These are phyloP conservation scores for Datisca glomerata DNA, from an alignment of 306 rosid species.

Conservation along the genomic window DNA sequence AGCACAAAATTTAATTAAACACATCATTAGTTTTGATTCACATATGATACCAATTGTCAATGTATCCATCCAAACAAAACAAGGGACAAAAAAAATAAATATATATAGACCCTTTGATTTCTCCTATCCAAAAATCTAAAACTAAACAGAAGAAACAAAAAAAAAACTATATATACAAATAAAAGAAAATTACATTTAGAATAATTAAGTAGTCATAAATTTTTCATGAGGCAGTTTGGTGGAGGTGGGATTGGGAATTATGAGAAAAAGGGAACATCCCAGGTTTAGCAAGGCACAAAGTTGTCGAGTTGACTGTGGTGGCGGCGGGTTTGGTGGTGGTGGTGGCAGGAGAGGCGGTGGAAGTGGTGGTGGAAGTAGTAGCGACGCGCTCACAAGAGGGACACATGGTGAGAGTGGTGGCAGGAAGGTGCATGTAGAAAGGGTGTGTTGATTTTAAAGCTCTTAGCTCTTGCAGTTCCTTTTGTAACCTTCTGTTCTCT, in stretches of 20 bases:
- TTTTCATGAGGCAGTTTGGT: conserved; percentile 29
- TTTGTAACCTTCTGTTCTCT: conserved; percentile 84
- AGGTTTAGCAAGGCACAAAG: conserved; percentile 19
- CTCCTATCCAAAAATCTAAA: no score
- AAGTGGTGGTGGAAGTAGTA: conserved; percentile 32
- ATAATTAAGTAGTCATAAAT: no score
- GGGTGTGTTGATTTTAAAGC: conserved; percentile 76
- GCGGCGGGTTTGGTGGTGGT: conserved; percentile 1
- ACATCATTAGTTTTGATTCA: no score
- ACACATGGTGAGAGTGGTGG: conserved; percentile 97
- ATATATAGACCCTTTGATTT: no score
- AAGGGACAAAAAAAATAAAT: no score
- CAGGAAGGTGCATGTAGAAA: conserved; percentile 86
- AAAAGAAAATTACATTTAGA: no score
- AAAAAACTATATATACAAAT: not conserved
- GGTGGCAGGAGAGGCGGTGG: conserved; percentile 8
- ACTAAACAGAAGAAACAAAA: not conserved
- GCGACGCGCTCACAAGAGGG: conserved; percentile 85
- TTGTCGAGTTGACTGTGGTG: not conserved
- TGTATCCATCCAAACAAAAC: no score
- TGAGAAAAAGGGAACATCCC: conserved; percentile 18
- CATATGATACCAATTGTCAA: no score
- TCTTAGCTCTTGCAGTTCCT: conserved; percentile 86
- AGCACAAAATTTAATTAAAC: no score
- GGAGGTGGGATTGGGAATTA: conserved; percentile 21